Evolutionary conservation across 306 rosid species (phyloP).

Genomic region (Sicyos edulis): DNA sequence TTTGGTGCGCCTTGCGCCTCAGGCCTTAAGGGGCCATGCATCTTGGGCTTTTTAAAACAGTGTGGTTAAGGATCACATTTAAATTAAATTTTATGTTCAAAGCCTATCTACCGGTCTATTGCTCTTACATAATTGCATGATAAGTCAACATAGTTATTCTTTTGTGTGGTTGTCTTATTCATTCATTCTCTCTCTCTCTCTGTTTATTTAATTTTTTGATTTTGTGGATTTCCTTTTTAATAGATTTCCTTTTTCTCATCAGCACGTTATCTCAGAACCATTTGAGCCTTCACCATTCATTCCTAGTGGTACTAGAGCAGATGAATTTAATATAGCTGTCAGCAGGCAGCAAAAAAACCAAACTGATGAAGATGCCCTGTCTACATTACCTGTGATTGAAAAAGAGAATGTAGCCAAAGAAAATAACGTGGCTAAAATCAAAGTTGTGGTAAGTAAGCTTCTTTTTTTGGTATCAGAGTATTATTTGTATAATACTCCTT

Average conservation of each 20-base stretch:
- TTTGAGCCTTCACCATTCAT: slow-evolving; percentile 90
- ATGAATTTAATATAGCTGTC: slow-evolving; percentile 42
- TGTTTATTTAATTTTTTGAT: not conserved
- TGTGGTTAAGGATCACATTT: no score
- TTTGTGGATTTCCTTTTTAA: slow-evolving; percentile 14
- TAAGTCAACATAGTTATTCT: not conserved
- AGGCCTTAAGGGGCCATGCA: no score
- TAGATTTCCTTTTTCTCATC: slow-evolving; percentile 29
- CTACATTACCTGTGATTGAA: slow-evolving; percentile 44
- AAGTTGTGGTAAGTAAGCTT: slow-evolving; percentile 96
- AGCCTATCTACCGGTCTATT: not conserved
- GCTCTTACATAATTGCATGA: not conserved
- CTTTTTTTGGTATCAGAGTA: slow-evolving; percentile 1
- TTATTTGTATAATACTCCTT: not conserved
- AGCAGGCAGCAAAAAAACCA: slow-evolving; percentile 52
- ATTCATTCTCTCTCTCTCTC: not conserved
- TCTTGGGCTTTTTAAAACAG: no score
- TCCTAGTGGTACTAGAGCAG: slow-evolving; percentile 56
- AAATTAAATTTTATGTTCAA: not conserved
- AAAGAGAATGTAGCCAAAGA: slow-evolving; percentile 63
- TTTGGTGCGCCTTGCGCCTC: no score
- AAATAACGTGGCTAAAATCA: slow-evolving; percentile 83
- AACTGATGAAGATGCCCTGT: slow-evolving; percentile 45
- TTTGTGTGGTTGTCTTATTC: not conserved
- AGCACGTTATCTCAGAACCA: slow-evolving; percentile 85